phyloP scores from a whole-genome alignment of 1,139 yeast species.

The Meyerozyma elateridarum region DNA sequence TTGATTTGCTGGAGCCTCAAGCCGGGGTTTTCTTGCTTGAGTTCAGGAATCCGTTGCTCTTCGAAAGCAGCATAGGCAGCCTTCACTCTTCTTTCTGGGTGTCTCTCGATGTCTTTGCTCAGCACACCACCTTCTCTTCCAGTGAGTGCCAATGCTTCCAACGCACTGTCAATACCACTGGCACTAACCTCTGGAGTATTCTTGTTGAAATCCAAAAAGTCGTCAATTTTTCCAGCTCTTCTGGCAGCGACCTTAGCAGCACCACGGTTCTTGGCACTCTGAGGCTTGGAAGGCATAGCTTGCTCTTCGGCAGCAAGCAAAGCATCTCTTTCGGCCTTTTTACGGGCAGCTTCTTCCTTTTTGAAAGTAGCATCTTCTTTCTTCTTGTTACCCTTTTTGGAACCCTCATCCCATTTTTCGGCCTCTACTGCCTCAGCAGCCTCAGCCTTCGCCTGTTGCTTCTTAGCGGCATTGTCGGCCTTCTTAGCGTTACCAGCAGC shows the following conservation, averaged over 20 bases:
- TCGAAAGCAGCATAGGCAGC: slow-evolving; percentile 74
- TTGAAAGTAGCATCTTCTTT: slow-evolving; percentile 59
- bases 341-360: slow-evolving; percentile 59
- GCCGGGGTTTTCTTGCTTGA: slow-evolving; percentile 76
- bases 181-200: slow-evolving; percentile 60
- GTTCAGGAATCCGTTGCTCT: slow-evolving; percentile 66
- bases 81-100: slow-evolving; percentile 85
- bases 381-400: slow-evolving; percentile 68
- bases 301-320: slow-evolving; percentile 61
- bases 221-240: slow-evolving; percentile 62
- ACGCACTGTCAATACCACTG: slow-evolving; percentile 70
- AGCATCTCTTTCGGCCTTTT: slow-evolving; percentile 61
- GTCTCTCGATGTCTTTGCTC: slow-evolving; percentile 70
- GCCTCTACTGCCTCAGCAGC: slow-evolving; percentile 54
- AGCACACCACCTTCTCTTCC: slow-evolving; percentile 50
- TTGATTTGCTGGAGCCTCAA: slow-evolving; percentile 75
- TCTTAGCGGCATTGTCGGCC: slow-evolving; percentile 62
- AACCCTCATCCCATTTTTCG: slow-evolving; percentile 65
- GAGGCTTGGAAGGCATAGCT: slow-evolving; percentile 55
- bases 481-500: slow-evolving; percentile 70
- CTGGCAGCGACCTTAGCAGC: slow-evolving; percentile 65
- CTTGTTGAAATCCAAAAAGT: slow-evolving; percentile 48
- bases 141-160: slow-evolving; percentile 70
- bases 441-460: slow-evolving; percentile 49
- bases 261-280: slow-evolving; percentile 55